Evolutionary conservation across 2,329 filamentous ascomycete genomes (phyloP).

Genomic region (Pestalotiopsis sp.): DNA sequence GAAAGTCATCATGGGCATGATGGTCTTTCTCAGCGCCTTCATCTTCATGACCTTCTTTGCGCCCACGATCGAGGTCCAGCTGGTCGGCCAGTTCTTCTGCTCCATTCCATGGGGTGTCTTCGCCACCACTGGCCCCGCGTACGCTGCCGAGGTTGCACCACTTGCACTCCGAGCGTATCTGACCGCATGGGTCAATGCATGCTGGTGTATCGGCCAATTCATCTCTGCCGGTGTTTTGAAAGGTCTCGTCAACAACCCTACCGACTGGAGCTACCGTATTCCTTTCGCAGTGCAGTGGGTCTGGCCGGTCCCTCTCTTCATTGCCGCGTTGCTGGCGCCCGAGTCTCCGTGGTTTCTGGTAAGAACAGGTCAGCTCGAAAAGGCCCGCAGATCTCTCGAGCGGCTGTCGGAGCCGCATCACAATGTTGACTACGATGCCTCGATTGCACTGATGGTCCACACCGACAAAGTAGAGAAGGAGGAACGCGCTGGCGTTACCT

Average conservation of each 20-base stretch:
- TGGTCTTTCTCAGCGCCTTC: constrained; percentile 43
- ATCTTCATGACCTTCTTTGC: constrained; percentile 55
- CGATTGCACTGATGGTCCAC: constrained; percentile 44
- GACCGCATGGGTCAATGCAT: constrained; percentile 27
- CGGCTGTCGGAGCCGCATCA: neutral
- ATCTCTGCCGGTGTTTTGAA: constrained; percentile 27
- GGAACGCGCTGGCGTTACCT: constrained; percentile 39
- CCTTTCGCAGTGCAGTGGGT: constrained; percentile 44
- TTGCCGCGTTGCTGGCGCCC: constrained; percentile 12
- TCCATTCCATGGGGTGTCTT: constrained; percentile 20
- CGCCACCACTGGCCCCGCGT: constrained; percentile 25
- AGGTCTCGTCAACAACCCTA: constrained; percentile 22
- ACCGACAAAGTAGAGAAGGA: constrained; percentile 49
- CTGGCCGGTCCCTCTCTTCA: constrained; percentile 30
- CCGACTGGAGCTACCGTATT: constrained; percentile 31
- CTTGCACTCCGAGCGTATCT: constrained; percentile 26
- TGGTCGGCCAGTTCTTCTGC: constrained; percentile 50
- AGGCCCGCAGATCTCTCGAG: constrained; percentile 11
- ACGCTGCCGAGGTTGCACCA: constrained; percentile 29
- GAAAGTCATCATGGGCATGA: constrained; percentile 42
- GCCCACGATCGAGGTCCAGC: constrained; percentile 41
- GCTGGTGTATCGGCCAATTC: constrained; percentile 25
- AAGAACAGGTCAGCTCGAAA: constrained; percentile 23
- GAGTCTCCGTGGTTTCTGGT: constrained; percentile 18
- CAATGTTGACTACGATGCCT: constrained; percentile 36